phyloP scores from a whole-genome alignment of 192 early-diverging fungal genomes.

The Backusella westeae region DNA sequence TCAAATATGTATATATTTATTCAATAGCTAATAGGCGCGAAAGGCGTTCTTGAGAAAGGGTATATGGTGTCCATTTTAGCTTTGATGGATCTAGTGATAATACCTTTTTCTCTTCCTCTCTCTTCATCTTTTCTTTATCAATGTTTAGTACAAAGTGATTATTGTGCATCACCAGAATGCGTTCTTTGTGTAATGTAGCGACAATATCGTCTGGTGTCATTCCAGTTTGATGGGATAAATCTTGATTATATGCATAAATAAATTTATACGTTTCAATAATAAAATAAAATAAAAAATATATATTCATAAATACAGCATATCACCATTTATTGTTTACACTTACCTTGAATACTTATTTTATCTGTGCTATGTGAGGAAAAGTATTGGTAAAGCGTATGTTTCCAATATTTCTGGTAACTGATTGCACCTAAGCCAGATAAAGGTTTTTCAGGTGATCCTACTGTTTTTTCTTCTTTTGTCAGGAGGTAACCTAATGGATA shows the following conservation, averaged over 20 bases:
- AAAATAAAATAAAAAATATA: not conserved
- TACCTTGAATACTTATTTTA: slow-evolving; percentile 49
- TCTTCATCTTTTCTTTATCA: not conserved
- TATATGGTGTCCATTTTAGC: slow-evolving; percentile 1
- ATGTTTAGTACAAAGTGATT: not conserved
- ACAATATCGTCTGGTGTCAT: slow-evolving; percentile 86
- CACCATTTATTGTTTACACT: not conserved
- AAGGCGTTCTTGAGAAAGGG: slow-evolving; percentile 5
- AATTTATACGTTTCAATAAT: too few species aligned
- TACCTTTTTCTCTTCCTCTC: not conserved
- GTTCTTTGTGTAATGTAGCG: slow-evolving; percentile 64
- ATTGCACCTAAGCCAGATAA: slow-evolving; percentile 85
- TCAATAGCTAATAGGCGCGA: not conserved
- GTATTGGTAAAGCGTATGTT: slow-evolving; percentile 67
- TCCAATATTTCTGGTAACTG: slow-evolving; percentile 90
- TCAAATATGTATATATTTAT: not conserved
- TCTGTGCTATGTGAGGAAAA: slow-evolving; percentile 50
- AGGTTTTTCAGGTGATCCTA: slow-evolving; percentile 90
- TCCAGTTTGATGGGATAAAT: slow-evolving; percentile 74
- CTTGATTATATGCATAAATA: slow-evolving; percentile 12
- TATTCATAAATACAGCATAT: not conserved
- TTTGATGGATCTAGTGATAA: not conserved
- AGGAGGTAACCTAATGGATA: slow-evolving; percentile 69
- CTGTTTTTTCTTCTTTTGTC: slow-evolving; percentile 68
- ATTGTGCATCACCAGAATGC: slow-evolving; percentile 34